Evolutionary conservation across 169 alveolate genomes (phyloP), one percentile per base, ranked within the genome.

Genomic region (Cryptosporidium sp.): DNA sequence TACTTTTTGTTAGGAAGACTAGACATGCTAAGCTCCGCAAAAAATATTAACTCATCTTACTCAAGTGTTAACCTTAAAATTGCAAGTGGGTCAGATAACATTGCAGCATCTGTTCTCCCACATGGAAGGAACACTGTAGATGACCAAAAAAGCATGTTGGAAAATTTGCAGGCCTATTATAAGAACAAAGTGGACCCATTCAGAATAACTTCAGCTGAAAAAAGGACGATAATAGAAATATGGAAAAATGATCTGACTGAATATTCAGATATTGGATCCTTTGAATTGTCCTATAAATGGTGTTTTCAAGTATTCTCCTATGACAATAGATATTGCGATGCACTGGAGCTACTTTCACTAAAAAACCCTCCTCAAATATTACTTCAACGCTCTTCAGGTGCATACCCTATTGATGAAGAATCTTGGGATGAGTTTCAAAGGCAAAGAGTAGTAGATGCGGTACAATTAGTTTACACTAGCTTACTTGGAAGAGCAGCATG

Each of bases 341-440:
- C 68, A 37, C 42, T 80, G 89, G 80, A 80, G 37, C 16, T 65
- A 29, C 35, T 80, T 8, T 80, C 89, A 48, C 56, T 80, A 10
- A 75, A 80, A 42, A 80, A 37, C 7, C 80, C 89, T 33, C 89
- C 75, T 16, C 80, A 21, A 9, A 51, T 80, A 1, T 29, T 80
- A 37, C 42, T 80, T 0, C 89, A 80, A 33, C 89, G 89, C 21
- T 80, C 89, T 44, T 80, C 89, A 8, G 89, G 89, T 2, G 89
- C 89, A 35, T 80, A 80, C 26, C 89, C 89, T 61, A 80, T 80
- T 39, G 89, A 80, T 61, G 89, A 80, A 48, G 89, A 80, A 62
- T 80, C 89, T 62, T 80, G 89, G 89, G 89, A 80, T 80, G 89
- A 80, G 37, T 80, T 80, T 42, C 89, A 80, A 42, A 60, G 89